Evolutionary conservation across 1,284 basidiomycete genomes (phyloP), one percentile per base, ranked within the genome.

Genomic region (Cutaneotrichosporon daszewskae): DNA sequence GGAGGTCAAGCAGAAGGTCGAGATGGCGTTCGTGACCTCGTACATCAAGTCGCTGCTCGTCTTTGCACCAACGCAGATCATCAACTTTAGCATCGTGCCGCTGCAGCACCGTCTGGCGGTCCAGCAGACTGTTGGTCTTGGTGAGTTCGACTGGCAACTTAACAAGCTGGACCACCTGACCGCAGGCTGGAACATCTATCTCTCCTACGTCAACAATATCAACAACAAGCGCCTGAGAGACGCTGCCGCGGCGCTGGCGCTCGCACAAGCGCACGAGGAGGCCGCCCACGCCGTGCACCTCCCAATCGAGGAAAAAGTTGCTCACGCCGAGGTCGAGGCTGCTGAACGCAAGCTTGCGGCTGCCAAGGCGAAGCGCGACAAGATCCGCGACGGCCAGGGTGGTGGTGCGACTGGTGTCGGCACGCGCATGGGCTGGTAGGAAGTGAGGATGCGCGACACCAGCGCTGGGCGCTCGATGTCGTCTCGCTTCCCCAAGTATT

Each of bases 81-180:
- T 87, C 73, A 91, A 91, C 72, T 90, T 90, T 59, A 73, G 80
- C 12, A 19, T 90, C 38, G 78, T 90, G 1, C 88, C 87, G 0
- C 78, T 77, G 4, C 87, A 89, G 58, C 74, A 88, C 43, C 80
- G 87, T n/a, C 81, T 90, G 48, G 75, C 84, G 8, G 75, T 84
- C 17, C 78, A 88, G 22, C 80, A 87, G 59, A 77, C 83, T 13
- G 85, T 91, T 41, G 84, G 82, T 47, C 74, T 91, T 41, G 85
- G 87, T 64, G 40, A 53, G 61, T 56, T 13, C 5, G 17, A 27
- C 37, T 36, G 10, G 16, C 28, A n/a, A n/a, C n/a, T n/a, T n/a
- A n/a, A n/a, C n/a, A n/a, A n/a, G n/a, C n/a, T n/a, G n/a, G n/a
- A n/a, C n/a, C n/a, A n/a, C n/a, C 42, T 39, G 8, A 43, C 43